Evolutionary conservation across 768 basidiomycete genomes (phyloP).

Genomic region (Plicaturopsis crispa): DNA sequence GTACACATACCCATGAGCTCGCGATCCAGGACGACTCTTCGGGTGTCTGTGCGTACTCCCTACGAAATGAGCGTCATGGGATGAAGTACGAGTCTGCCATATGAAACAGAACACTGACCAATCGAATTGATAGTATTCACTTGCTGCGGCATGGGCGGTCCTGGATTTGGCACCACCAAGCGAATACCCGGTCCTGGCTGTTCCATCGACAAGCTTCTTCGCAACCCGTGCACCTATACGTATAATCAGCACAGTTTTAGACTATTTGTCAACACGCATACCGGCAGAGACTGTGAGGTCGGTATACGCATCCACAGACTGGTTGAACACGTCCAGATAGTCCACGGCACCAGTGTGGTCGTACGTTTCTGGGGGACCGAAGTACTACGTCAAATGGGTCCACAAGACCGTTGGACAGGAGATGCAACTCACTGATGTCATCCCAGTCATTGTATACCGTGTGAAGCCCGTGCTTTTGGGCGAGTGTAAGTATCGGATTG

Average conservation of each 20-base stretch:
- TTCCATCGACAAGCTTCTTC: constrained; percentile 43
- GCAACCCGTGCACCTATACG: constrained; percentile 35
- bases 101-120: constrained; percentile 9
- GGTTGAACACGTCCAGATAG: constrained; percentile 36
- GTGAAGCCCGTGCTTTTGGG: constrained; percentile 43
- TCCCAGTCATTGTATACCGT: constrained; percentile 36
- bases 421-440: constrained; percentile 16
- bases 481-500: constrained; percentile 56
- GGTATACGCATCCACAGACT: constrained; percentile 30
- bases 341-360: constrained; percentile 43
- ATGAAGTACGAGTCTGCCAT: not conserved
- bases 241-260: not conserved
- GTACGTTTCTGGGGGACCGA: constrained; percentile 35
- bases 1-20: constrained; percentile 46
- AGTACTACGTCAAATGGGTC: not conserved
- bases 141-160: constrained; percentile 37
- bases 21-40: constrained; percentile 59
- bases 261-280: constrained; percentile 12
- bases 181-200: constrained; percentile 46
- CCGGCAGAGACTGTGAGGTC: constrained; percentile 38
- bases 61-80: constrained; percentile 36
- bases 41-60: constrained; percentile 53
- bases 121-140: constrained; percentile 51
- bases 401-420: not conserved
- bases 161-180: constrained; percentile 37